Conservation (phyloP, 805 yeast genomes). For the Saturnispora gosingensis region DNA sequence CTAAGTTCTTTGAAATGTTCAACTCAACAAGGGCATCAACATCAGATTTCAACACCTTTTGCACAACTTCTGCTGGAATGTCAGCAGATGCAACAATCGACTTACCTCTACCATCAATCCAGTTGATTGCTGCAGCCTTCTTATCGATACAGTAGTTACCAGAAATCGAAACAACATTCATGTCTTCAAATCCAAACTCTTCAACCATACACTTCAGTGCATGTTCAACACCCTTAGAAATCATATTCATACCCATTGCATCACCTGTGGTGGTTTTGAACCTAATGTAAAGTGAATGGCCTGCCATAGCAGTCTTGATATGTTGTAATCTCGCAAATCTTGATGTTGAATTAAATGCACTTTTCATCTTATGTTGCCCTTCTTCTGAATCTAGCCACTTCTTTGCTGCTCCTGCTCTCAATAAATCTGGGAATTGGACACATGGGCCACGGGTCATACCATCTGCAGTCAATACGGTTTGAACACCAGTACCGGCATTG, state of each 20-base stretch:
- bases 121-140: conserved; percentile 95
- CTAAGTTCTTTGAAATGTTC: conserved; percentile 78
- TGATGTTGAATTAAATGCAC: conserved; percentile 92
- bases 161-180: conserved; percentile 85
- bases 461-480: conserved; percentile 84
- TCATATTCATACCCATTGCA: conserved; percentile 99
- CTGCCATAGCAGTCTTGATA: conserved; percentile 90
- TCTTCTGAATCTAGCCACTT: conserved; percentile 93
- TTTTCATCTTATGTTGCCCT: conserved; percentile 73
- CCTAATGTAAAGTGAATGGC: conserved; percentile 77
- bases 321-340: conserved; percentile 93
- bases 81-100: conserved; percentile 94
- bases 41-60: conserved; percentile 78
- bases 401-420: conserved; percentile 90
- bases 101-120: conserved; percentile 99
- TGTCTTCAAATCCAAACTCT: conserved; percentile 87
- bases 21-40: conserved; percentile 88
- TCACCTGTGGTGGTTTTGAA: conserved; percentile 99
- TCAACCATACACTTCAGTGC: conserved; percentile 77
- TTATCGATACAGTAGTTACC: conserved; percentile 98
- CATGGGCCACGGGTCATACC: conserved; percentile 99
- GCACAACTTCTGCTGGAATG: conserved; percentile 73
- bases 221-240: conserved; percentile 93
- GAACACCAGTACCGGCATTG: conserved; percentile 93
- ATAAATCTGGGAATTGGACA: conserved; percentile 74